Evolutionary conservation across 345 rosid species (phyloP), one percentile per base, ranked within the genome.

Genomic region (Nephelium lappaceum): DNA sequence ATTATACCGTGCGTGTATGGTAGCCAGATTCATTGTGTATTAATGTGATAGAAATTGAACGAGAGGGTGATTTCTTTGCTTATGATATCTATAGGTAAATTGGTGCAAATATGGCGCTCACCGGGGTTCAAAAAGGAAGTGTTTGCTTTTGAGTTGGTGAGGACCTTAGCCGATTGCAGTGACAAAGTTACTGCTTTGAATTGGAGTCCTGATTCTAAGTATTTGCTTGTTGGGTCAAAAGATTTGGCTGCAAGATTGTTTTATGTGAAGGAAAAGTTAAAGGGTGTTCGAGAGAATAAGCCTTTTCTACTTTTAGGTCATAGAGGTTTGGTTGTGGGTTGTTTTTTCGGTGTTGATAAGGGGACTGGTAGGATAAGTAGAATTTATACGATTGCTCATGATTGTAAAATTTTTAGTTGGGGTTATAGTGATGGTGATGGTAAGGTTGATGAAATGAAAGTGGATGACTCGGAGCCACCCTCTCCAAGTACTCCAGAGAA

Each of bases 291-390:
- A 27, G 31, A 79, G 72, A 92, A 85, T 80, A 93, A 93, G 80
- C 99, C 98, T 0, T 91, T 85, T 85, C 82, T 93, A 87, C 86
- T 94, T 79, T 71, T 94, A 67, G 99, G 98, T 68, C 99, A 96
- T 77, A 89, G 97, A 80, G 98, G 94, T 83, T 80, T 91, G 38
- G 89, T 94, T 58, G 86, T 96, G 12, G 97, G 98, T 58, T 93
- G 97, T 69, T 96, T 96, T 83, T 93, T 96, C 74, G 90, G 97
- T 81, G 88, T 90, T 80, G 93, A 93, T 84, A 92, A 89, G 71
- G 75, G 82, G 85, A 88, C 83, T 39, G 81, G 82, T 67, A 79
- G 68, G 82, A 87, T 92, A 67, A 78, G 86, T 73, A 91, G 81
- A 58, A 91, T 81, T 36, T 94, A 88, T 81, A 96, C 99, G 0